These are phyloP conservation scores for Verticillium longisporum DNA, from an alignment of 2,329 filamentous ascomycete species.

Conservation along the genomic window DNA sequence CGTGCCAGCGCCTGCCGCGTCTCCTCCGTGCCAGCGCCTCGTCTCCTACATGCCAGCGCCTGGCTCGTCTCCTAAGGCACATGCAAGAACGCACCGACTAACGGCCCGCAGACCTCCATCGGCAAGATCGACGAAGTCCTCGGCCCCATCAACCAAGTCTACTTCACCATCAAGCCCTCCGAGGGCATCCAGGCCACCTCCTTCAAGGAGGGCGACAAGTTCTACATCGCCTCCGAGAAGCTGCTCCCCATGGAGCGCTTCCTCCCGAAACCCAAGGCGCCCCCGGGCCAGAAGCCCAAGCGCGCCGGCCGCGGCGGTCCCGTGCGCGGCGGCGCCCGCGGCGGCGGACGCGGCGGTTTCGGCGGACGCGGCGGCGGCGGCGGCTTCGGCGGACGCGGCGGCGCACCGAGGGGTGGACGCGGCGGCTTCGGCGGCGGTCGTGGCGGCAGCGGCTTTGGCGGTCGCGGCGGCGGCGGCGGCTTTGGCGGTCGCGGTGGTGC, in stretches of 20 bases:
- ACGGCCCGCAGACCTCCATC: constrained; percentile 59
- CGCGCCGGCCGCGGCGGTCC: constrained; percentile 47
- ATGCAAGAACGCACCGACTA: neutral
- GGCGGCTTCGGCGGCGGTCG: constrained; percentile 22
- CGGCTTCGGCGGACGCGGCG: constrained; percentile 34
- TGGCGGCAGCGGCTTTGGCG: constrained; percentile 20
- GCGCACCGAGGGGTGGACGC: constrained; percentile 19
- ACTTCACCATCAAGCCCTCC: constrained; percentile 95
- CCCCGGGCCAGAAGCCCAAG: constrained; percentile 52
- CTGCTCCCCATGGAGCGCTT: constrained; percentile 92
- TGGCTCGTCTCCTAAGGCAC: neutral
- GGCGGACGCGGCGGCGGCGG: constrained; percentile 24
- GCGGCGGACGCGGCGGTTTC: constrained; percentile 24
- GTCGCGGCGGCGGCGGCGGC: constrained; percentile 7
- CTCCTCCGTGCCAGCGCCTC: neutral
- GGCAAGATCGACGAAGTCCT: constrained; percentile 98
- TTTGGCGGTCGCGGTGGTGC: constrained; percentile 10
- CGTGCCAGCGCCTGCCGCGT: neutral
- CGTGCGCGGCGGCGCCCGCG: constrained; percentile 25
- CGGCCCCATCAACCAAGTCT: constrained; percentile 94
- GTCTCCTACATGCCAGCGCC: neutral
- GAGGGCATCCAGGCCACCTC: constrained; percentile 92
- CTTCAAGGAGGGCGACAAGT: constrained; percentile 95
- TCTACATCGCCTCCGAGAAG: constrained; percentile 94
- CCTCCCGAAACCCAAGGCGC: constrained; percentile 83